A percentile compares a stretch with the other conserved stretches of the same genome.
These are phyloP conservation scores for Colletotrichum cereale DNA, from an alignment of 2,329 filamentous ascomycete species.

Conservation along the genomic window DNA sequence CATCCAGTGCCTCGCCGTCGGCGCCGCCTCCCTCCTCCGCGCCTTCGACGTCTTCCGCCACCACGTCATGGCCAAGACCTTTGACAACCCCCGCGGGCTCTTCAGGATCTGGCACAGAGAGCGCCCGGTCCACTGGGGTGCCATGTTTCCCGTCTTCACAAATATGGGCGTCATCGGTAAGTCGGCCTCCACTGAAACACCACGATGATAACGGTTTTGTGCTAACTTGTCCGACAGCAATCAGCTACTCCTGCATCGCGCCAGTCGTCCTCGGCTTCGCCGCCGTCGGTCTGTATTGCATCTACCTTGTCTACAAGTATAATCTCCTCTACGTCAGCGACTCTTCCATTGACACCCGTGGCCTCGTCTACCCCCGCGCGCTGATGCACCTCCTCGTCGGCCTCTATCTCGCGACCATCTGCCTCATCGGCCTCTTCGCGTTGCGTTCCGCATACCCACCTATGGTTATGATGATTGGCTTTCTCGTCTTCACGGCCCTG, in stretches of 20 bases:
- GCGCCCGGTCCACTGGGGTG: constrained; percentile 84
- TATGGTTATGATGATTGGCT: constrained; percentile 80
- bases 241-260: constrained; percentile 88
- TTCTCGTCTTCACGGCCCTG: constrained; percentile 80
- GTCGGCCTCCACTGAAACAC: constrained; percentile 47
- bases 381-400: constrained; percentile 88
- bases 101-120: constrained; percentile 83
- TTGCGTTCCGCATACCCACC: constrained; percentile 76
- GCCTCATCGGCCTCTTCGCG: constrained; percentile 86
- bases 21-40: constrained; percentile 80
- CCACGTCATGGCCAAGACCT: constrained; percentile 74
- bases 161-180: constrained; percentile 83
- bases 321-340: constrained; percentile 91
- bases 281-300: constrained; percentile 80
- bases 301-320: constrained; percentile 91
- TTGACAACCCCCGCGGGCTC: constrained; percentile 84
- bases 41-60: constrained; percentile 70
- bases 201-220: neutral
- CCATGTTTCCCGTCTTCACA: constrained; percentile 83
- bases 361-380: constrained; percentile 87
- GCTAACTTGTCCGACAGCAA: constrained; percentile 62
- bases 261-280: constrained; percentile 88
- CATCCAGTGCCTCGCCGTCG: constrained; percentile 87
- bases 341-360: constrained; percentile 86
- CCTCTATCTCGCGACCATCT: constrained; percentile 84